Base-by-base conservation (phyloP, 2,329 filamentous ascomycete species). In the Colletotrichum lupini region DNA sequence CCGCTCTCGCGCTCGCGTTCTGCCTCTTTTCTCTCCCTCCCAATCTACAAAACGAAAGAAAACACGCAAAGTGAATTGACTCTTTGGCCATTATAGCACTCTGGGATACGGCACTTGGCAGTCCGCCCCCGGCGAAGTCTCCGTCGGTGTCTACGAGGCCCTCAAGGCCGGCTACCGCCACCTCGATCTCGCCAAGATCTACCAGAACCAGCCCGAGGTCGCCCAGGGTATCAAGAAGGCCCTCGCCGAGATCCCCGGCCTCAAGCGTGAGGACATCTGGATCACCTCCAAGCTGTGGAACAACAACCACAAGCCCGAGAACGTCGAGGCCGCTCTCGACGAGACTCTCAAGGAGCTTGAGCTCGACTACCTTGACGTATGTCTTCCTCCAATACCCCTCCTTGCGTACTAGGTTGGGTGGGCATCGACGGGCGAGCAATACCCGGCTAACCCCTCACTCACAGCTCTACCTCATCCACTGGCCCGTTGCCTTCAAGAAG, bases 201-300 rank as follows among this genome's bases (percentile, higher is more conserved):
- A 94, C 81, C 86, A 89, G 81, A 94, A 94, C 83, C 92, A 91
- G 82, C 81, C 80, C 16, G 89, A 91, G 79, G 88, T 91, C 42
- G 89, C 87, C 42, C 80, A 87, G 76, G 89, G 88, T 42, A 87
- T 91, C 77, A 85, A 85, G 80, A 82, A 82, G 77, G 85, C 84
- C 57, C 76, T 84, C 30, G 79, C 79, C 7, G 84, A 86, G 62
- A 82, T 89, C 72, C 84, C 86, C 14, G 88, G 87, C 55, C 83
- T 91, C 26, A 85, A 87, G 77, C 86, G 88, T 16, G 83, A 87
- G 76, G 92, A 90, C 76, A 87, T 91, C 79, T 91, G 89, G 83
- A 84, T 91, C 77, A 94, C 92, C 68, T 92, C 91, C 76, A 94
- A 94, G 86, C 87, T 94, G 35, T 87, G 85, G 85, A 87, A 87